phyloP scores from a whole-genome alignment of 208 protist species.

The Angomonas ambiguus region DNA sequence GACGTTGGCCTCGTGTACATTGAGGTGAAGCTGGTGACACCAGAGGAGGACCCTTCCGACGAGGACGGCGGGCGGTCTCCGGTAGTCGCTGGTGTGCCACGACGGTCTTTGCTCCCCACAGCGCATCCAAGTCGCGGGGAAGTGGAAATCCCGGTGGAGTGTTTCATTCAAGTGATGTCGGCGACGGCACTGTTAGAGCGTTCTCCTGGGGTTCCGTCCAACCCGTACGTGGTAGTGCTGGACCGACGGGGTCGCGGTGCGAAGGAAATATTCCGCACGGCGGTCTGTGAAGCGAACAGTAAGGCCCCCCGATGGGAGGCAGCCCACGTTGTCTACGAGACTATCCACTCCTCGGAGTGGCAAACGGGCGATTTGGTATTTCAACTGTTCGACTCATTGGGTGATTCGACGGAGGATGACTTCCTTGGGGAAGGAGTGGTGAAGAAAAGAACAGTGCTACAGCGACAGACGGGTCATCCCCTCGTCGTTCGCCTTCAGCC shows the following conservation, averaged over 20 bases:
- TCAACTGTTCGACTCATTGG: conserved; percentile 4
- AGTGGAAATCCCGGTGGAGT: neutral
- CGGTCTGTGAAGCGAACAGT: neutral
- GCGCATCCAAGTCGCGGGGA: neutral
- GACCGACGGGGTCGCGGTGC: neutral
- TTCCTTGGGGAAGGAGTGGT: neutral
- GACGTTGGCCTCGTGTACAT: conserved; percentile 17
- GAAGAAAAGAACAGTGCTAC: neutral
- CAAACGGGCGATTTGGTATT: neutral
- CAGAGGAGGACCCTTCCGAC: neutral
- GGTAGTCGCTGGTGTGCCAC: neutral
- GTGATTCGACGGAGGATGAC: conserved; percentile 5
- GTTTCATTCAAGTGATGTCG: conserved; percentile 3
- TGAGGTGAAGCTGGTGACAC: conserved; percentile 11
- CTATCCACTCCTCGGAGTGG: neutral
- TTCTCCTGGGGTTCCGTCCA: neutral
- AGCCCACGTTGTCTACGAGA: conserved; percentile 3
- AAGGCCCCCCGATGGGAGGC: neutral
- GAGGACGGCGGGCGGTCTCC: neutral
- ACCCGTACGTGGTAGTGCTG: conserved; percentile 1
- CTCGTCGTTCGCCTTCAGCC: neutral
- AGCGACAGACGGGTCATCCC: neutral
- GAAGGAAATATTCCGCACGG: neutral
- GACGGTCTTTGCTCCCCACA: neutral
- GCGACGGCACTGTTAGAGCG: neutral